Evolutionary conservation across 2,329 filamentous ascomycete genomes (phyloP), one percentile per base, ranked within the genome.

Genomic region (Aureobasidium sp.): DNA sequence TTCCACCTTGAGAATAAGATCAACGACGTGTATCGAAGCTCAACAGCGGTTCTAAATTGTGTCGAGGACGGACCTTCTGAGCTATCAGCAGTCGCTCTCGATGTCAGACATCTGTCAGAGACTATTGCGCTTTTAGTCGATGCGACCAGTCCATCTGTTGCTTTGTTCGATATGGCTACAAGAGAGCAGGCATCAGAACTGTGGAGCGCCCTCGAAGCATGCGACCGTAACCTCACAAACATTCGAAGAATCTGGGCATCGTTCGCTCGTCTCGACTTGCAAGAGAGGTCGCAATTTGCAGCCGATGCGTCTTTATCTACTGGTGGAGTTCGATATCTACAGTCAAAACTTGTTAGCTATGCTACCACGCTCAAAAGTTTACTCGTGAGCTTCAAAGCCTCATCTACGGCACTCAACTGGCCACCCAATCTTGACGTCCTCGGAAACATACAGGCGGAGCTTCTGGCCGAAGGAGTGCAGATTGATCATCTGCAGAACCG

Each of bases 161-260:
- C 59, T 11, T 15, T 42, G 4, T 62, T 62, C 27, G 43, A 62
- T 8, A 62, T 53, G 45, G 59, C 47, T 23, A 62, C 59, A 3
- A 38, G 45, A 18, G 59, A 42, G 20, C 47, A 62, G 43, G 47
- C 47, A 11, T 50, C 43, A n/a, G 27, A 62, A 47, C 47, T 62
- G 11, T 62, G 45, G 48, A 43, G 31, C n/a, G 59, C 36, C 15
- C 59, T 62, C 59, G 36, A 62, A 38, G 59, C 59, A 53, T 62
- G 59, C 45, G 59, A 62, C n/a, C 48, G n/a, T 16, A 53, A 43
- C 5, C 13, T 51, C 7, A 9, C 13, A 9, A 51, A 53, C 23
- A n/a, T 62, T 29, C 59, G 47, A 31, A 43, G 36, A 13, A 53
- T 62, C 25, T 42, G 45, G 43, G 20, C n/a, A 5, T 50, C 36